Conservation (phyloP, 2,329 filamentous ascomycete species). For the Penicillium vulpinum region DNA sequence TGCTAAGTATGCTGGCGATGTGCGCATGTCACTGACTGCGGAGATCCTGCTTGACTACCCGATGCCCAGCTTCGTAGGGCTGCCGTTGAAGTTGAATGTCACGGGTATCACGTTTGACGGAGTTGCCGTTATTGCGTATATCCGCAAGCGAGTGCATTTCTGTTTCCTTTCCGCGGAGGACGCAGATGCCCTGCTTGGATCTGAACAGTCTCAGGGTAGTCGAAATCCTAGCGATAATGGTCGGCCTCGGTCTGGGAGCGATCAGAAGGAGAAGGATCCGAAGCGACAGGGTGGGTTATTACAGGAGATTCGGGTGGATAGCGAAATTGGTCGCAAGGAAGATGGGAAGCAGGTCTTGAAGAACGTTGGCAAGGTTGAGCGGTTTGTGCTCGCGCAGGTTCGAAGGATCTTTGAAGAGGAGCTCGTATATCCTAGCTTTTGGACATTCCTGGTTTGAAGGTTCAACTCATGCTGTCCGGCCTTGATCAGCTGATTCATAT, state of each 20-base stretch:
- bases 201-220: constrained; percentile 40
- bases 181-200: constrained; percentile 70
- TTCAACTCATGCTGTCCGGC: background rate
- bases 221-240: constrained; percentile 27
- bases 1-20: constrained; percentile 83
- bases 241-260: constrained; percentile 38
- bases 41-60: constrained; percentile 97
- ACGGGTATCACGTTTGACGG: constrained; percentile 95
- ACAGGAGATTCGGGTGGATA: constrained; percentile 93
- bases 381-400: constrained; percentile 95
- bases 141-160: constrained; percentile 84
- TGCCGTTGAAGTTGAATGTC: constrained; percentile 91
- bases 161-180: constrained; percentile 94
- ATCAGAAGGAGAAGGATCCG: constrained; percentile 55
- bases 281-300: constrained; percentile 70
- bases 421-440: constrained; percentile 97
- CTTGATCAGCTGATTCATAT: background rate
- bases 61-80: constrained; percentile 96
- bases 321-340: constrained; percentile 91
- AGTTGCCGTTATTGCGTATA: constrained; percentile 87
- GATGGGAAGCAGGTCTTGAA: constrained; percentile 92
- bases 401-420: constrained; percentile 97
- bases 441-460: constrained; percentile 84
- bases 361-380: constrained; percentile 98
- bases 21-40: constrained; percentile 84